A percentile compares a stretch with the other conserved stretches of the same genome.
Evolutionary conservation across 2,329 filamentous ascomycete genomes (phyloP).

Genomic region (Leptographium lundbergii): DNA sequence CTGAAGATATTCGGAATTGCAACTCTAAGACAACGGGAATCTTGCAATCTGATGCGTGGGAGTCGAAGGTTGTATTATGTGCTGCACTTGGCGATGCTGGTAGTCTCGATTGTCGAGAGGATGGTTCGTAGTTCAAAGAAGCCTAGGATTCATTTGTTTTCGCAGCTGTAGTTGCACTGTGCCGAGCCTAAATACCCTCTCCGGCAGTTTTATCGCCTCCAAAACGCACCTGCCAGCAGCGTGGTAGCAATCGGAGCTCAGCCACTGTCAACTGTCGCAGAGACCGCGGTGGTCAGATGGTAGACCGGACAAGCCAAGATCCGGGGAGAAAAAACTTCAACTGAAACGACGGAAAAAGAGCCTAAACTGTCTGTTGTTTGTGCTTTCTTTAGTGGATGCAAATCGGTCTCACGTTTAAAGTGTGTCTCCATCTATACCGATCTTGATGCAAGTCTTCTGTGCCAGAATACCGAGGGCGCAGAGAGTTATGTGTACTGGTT

Average conservation of each 20-base stretch:
- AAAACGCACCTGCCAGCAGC: not conserved
- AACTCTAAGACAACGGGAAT: not conserved
- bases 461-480: not conserved
- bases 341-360: not conserved
- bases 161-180: not conserved
- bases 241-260: not conserved
- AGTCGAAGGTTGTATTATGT: not conserved
- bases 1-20: not conserved
- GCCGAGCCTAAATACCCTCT: not conserved
- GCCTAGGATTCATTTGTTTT: not conserved
- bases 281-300: not conserved
- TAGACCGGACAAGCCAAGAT: not conserved
- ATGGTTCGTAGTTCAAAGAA: not conserved
- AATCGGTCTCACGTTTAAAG: too few relatives aligned
- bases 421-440: not conserved
- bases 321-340: not conserved
- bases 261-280: not conserved
- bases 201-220: not conserved
- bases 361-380: not conserved
- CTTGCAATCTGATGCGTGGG: not conserved
- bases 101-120: too few relatives aligned
- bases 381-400: not conserved
- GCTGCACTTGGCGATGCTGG: not conserved
- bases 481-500: too few relatives aligned
- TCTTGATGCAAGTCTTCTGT: not conserved